Conservation (phyloP, 352 stramenopile species). For the Detonula confervacea region DNA sequence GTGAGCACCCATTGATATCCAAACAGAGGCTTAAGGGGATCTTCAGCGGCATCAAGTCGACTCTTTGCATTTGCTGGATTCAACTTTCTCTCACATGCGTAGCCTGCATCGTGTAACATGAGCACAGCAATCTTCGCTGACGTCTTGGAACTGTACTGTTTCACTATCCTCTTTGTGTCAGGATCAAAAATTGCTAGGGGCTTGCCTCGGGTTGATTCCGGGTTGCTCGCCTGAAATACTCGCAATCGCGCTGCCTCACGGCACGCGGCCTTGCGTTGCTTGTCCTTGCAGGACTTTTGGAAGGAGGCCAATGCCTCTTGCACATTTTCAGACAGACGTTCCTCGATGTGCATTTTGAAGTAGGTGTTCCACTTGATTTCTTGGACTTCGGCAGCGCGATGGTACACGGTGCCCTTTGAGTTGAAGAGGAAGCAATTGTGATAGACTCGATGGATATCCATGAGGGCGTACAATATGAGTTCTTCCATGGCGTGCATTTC, state of each 20-base stretch:
- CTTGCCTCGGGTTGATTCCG: neutral
- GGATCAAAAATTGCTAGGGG: constrained; percentile 73
- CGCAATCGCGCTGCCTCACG: neutral
- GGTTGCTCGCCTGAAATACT: constrained; percentile 35
- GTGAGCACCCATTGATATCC: constrained; percentile 75
- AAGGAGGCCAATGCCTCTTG: constrained; percentile 18
- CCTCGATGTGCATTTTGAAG: constrained; percentile 33
- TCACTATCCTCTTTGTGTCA: constrained; percentile 71
- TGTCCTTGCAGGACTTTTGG: constrained; percentile 26
- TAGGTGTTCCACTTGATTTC: constrained; percentile 50
- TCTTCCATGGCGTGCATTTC: constrained; percentile 46
- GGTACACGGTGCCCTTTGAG: constrained; percentile 57
- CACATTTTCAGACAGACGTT: constrained; percentile 34
- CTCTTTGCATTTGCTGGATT: constrained; percentile 22
- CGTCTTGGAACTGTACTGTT: constrained; percentile 69
- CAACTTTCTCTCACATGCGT: constrained; percentile 63
- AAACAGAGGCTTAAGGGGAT: constrained; percentile 64
- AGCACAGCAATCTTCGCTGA: constrained; percentile 48
- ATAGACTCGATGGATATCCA: constrained; percentile 79
- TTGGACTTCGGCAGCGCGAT: constrained; percentile 71
- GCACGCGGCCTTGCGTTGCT: no score
- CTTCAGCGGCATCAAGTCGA: constrained; percentile 16
- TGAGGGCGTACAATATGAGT: constrained; percentile 62
- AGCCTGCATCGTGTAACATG: constrained; percentile 52
- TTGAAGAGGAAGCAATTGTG: constrained; percentile 85